Base-by-base conservation (phyloP, 2,329 filamentous ascomycete species). In the Penicillium hesseltinei region DNA sequence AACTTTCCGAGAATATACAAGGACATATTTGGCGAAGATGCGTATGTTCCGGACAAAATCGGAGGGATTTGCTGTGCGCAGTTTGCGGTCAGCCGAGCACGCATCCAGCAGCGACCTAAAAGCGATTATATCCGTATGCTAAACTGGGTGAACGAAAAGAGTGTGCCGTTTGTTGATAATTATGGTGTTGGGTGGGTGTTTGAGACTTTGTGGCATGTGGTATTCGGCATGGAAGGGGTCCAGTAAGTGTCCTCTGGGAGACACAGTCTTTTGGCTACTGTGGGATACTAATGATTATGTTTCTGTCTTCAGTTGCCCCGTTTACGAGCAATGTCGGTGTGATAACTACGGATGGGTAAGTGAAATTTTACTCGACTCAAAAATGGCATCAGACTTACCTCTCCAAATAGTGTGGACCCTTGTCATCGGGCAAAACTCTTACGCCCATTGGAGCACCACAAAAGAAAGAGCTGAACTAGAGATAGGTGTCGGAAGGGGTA, bases 181-280 rank as follows among this genome's bases (percentile, higher is more conserved):
- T 59, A 65, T 27, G 46, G 56, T 13, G 62, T 58, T 42, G 66
- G 66, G 10, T 58, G 63, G 33, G 63, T 69, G 0, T 60, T 68
- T 39, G 66, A 69, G 40, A 62, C 59, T 54, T 21, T 67, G 17
- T 69, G 66, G 66, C 66, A 69, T 62, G 42, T 68, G 19, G 54
- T 68, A 11, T 67, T 68, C 51, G 54, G 57, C 19, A 60, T 59
- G 50, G 54, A 58, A 23, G 52, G 49, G 15, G 35, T 65, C 7
- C 47, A 61, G 64, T 66, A 48, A 23, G 64, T 66, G 9, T 13
- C 6, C 5, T 42, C 7, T 17, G 15, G 27, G n/a, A 19, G 10
- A 25, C 4, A 5, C 13, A n/a, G 6, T n/a, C 21, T n/a, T 15
- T 8, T 5, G 9, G 7, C 5, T 10, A 19, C 13, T 17, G 2